Base-by-base conservation (phyloP, 306 rosid genomes). In the Delonix regia region DNA sequence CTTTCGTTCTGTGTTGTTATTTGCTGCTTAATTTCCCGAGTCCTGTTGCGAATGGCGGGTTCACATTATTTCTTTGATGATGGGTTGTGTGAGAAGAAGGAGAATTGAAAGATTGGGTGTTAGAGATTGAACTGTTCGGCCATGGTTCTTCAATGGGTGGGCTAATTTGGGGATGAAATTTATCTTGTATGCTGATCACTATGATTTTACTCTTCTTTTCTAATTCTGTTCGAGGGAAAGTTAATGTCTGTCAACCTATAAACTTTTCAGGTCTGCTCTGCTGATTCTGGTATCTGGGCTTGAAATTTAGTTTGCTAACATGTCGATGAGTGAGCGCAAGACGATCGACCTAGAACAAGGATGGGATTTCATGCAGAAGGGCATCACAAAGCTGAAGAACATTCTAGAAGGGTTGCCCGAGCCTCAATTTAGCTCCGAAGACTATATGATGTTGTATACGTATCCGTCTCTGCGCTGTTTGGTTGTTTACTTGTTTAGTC, bases 351-450 rank as follows among this genome's bases (percentile, higher is more conserved):
- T 89, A 27, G 93, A 89, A 24, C 87, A 87, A 78, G 89, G 91
- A 76, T 89, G 91, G 93, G 91, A 83, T 65, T 83, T 83, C 39
- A 89, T 87, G 88, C 87, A 77, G 64, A 83, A 82, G 80, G 93
- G 89, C 42, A 87, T 89, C 39, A 83, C 64, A 4, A 89, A 89
- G 76, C 87, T 89, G 78, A 87, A 85, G 84, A 89, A 85, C 75
- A 89, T 87, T 85, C 83, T 89, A 2, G 93, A 89, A 87, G 91
- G 87, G 62, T 67, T 87, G 69, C 89, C 88, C 0, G 93, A 89
- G 78, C 81, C 85, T 44, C 89, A 81, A 27, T 87, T 89, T 80
- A 87, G 77, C 56, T 76, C 88, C 0, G 91, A 87, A 82, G 89
- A 87, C 69, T 85, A 89, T 51, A 83, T 89, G 86, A 80, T 84